These are phyloP conservation scores for Cryphonectria carpinicola DNA, from an alignment of 2,329 filamentous ascomycete species.

Conservation along the genomic window DNA sequence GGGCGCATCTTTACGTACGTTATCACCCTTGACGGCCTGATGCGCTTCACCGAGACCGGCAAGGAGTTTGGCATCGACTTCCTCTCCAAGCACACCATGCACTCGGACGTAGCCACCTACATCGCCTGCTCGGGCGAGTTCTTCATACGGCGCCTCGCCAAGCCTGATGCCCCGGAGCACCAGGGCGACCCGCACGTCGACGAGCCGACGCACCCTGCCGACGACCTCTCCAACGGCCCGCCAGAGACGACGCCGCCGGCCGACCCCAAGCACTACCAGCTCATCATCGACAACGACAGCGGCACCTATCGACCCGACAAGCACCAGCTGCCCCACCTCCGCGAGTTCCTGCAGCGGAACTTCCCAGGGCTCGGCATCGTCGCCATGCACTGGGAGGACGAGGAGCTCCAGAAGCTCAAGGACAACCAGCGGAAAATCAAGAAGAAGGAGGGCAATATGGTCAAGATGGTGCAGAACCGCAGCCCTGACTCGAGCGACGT, in stretches of 20 bases:
- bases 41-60: conserved; percentile 93
- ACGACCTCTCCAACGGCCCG: conserved; percentile 52
- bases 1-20: conserved; percentile 91
- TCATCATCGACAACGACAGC: conserved; percentile 93
- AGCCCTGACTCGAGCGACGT: conserved; percentile 54
- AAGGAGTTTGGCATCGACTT: conserved; percentile 95
- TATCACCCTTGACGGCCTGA: conserved; percentile 80
- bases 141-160: conserved; percentile 73
- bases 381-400: conserved; percentile 77
- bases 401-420: conserved; percentile 76
- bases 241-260: conserved; percentile 48
- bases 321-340: conserved; percentile 71
- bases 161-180: conserved; percentile 47
- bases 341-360: conserved; percentile 70
- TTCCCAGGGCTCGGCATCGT: conserved; percentile 78
- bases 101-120: conserved; percentile 88
- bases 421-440: conserved; percentile 73
- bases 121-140: conserved; percentile 94
- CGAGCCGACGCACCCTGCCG: conserved; percentile 55
- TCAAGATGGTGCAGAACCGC: conserved; percentile 61
- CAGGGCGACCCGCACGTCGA: conserved; percentile 44
- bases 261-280: conserved; percentile 69
- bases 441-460: conserved; percentile 60
- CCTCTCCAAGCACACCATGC: conserved; percentile 95
- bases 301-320: conserved; percentile 92